Evolutionary conservation across 345 rosid genomes (phyloP).

Genomic region (Citrus maxima): DNA sequence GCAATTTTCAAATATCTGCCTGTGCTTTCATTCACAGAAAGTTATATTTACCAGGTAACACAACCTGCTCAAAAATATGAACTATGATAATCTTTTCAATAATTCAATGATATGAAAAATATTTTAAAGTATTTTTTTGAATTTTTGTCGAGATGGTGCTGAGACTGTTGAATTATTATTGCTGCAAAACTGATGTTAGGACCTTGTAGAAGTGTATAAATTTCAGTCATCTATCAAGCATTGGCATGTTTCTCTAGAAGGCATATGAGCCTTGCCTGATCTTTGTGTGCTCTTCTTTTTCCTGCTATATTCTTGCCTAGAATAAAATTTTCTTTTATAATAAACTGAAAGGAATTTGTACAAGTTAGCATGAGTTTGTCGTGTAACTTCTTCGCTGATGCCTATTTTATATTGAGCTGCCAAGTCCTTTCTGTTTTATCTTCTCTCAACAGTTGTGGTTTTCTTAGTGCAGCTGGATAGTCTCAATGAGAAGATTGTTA

Average conservation of each 20-base stretch:
- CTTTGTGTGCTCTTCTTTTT: background rate
- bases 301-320: background rate
- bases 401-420: background rate
- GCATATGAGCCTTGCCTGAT: background rate
- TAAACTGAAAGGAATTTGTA: background rate
- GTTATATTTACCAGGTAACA: slow-evolving; percentile 83
- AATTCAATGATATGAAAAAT: background rate
- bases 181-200: background rate
- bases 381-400: background rate
- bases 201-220: background rate
- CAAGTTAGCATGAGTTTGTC: background rate
- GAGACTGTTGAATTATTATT: background rate
- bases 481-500: slow-evolving; percentile 66
- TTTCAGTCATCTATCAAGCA: background rate
- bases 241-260: background rate
- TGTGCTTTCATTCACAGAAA: slow-evolving; percentile 68
- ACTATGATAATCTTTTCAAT: background rate
- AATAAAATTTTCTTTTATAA: background rate
- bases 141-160: slow-evolving; percentile 1
- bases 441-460: background rate
- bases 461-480: slow-evolving; percentile 66
- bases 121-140: background rate
- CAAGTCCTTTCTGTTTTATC: background rate
- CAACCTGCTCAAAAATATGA: background rate
- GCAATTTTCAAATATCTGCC: slow-evolving; percentile 67